Evolutionary conservation across 1,284 basidiomycete genomes (phyloP), one percentile per base, ranked within the genome.

Genomic region (Mycena citricolor): DNA sequence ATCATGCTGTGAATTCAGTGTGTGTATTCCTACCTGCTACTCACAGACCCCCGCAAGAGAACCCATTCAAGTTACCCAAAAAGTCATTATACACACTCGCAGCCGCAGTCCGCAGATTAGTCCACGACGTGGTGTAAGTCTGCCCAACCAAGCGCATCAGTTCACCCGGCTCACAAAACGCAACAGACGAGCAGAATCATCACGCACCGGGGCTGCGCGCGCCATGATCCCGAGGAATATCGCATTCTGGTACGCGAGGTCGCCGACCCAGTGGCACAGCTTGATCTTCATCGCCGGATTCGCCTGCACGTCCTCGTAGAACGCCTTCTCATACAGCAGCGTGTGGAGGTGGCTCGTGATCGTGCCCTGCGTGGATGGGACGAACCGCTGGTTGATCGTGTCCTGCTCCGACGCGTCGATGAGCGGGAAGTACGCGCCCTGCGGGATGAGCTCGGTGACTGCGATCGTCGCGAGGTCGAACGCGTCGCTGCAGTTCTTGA

Each of bases 401-500:
- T 20, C 8, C 24, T 16, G 21, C 21, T 44, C 42, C 2, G 10
- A 26, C 7, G 34, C 13, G 13, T 34, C 17, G 20, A 44, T 19
- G 8, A n/a, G 3, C n/a, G 42, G 42, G 13, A 5, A 8, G 26
- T 19, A 30, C 17, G 17, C 16, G 26, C 28, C 28, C 3, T 26
- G 17, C 4, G 10, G 33, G 19, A 36, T 28, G 23, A 44, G 14
- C 29, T 37, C 42, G 2, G 34, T 30, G 7, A 44, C 10, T 13
- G 14, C 28, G 14, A 45, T 35, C 8, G 22, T 45, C 2, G 44
- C 37, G 2, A 32, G 40, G 19, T 45, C 44, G 10, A 40, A 40
- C 22, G 37, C 44, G 17, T 45, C 37, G 20, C 42, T 44, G 29
- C 33, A 37, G 35, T 44, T 44, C 31, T 39, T 45, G 31, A 45